phyloP scores from a whole-genome alignment of 805 yeast species.

The Zygosaccharomyces siamensis region DNA sequence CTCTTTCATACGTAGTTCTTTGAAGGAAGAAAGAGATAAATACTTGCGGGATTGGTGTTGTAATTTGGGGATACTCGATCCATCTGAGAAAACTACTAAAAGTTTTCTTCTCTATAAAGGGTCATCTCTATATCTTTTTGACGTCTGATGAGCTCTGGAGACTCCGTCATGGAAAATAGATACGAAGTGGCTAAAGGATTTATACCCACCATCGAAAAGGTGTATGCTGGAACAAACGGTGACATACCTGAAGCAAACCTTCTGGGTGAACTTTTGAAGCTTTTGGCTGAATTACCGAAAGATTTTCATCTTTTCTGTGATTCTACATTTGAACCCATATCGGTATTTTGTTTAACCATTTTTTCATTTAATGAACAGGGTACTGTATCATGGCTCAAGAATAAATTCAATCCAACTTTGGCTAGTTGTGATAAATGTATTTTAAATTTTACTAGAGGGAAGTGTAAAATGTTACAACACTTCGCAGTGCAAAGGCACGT shows the following conservation, averaged over 20 bases:
- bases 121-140: slow-evolving; percentile 2
- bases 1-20: slow-evolving; percentile 7
- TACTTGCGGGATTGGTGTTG: not conserved
- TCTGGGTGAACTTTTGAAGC: slow-evolving; percentile 40
- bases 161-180: slow-evolving; percentile 8
- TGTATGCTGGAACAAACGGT: slow-evolving; percentile 27
- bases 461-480: slow-evolving; percentile 46
- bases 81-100: not conserved
- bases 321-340: slow-evolving; percentile 41
- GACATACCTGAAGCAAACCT: slow-evolving; percentile 28
- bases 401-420: slow-evolving; percentile 38
- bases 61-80: not conserved
- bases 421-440: slow-evolving; percentile 52
- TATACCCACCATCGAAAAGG: slow-evolving; percentile 25
- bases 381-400: slow-evolving; percentile 43
- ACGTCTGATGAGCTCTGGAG: slow-evolving; percentile 2
- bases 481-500: slow-evolving; percentile 49
- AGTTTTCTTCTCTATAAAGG: not conserved
- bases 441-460: slow-evolving; percentile 47
- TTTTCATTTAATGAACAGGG: slow-evolving; percentile 52
- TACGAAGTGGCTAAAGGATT: slow-evolving; percentile 19
- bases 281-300: slow-evolving; percentile 29
- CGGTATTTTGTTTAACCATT: slow-evolving; percentile 51
- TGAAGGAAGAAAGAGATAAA: slow-evolving; percentile 5
- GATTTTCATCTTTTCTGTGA: slow-evolving; percentile 55